These are phyloP conservation scores for Salinomyces thailandicus DNA, from an alignment of 2,329 filamentous ascomycete genomes.

Conservation along the genomic window DNA sequence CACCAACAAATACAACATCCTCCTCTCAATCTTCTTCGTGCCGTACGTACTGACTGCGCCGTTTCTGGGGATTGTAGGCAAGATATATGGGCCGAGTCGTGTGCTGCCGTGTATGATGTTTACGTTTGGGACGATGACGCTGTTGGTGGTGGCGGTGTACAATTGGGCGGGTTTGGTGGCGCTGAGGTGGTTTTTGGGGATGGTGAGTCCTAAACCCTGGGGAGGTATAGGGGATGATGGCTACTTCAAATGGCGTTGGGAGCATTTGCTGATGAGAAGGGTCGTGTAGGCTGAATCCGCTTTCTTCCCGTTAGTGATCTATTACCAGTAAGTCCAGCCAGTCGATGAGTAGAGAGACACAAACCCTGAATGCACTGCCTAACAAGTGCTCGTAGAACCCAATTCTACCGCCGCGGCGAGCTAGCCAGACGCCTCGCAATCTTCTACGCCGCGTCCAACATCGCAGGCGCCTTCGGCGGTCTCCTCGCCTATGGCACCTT, in stretches of 20 bases:
- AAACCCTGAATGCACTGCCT: too few relatives aligned
- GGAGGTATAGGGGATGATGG: too few relatives aligned
- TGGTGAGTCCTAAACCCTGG: conserved; percentile 6
- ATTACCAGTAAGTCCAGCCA: too few relatives aligned
- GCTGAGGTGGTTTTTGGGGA: conserved; percentile 58
- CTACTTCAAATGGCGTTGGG: too few relatives aligned
- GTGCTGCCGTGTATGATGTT: conserved; percentile 51
- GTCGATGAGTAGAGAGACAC: too few relatives aligned
- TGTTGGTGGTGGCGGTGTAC: conserved; percentile 45
- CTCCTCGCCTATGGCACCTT: conserved; percentile 52
- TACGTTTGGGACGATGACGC: conserved; percentile 53
- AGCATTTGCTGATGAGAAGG: too few relatives aligned
- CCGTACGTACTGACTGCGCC: conserved; percentile 63
- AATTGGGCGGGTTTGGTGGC: conserved; percentile 59
- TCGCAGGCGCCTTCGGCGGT: conserved; percentile 57
- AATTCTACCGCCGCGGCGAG: conserved; percentile 61
- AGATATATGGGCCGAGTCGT: conserved; percentile 53
- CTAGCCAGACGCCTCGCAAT: conserved; percentile 59
- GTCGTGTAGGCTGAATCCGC: conserved; percentile 52
- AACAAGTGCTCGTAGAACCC: too few relatives aligned
- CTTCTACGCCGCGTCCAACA: conserved; percentile 67
- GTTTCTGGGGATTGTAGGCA: conserved; percentile 55
- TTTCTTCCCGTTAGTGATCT: conserved; percentile 61
- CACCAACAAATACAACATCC: conserved; percentile 52
- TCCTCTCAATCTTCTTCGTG: conserved; percentile 63